These are phyloP conservation scores for Hortaea werneckii DNA, from an alignment of 2,329 filamentous ascomycete species.

Conservation along the genomic window DNA sequence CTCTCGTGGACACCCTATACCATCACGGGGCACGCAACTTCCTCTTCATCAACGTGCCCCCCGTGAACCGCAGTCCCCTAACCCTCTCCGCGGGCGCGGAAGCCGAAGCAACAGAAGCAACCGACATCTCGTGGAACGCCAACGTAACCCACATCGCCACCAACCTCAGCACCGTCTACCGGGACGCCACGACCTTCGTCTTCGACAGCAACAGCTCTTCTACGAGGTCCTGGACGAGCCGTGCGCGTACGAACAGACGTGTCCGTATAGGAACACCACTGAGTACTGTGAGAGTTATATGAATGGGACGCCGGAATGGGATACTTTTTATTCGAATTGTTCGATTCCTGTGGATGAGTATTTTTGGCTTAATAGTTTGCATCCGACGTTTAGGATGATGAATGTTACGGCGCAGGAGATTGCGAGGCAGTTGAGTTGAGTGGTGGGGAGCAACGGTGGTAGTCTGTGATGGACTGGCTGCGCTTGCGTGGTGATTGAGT, in stretches of 20 bases:
- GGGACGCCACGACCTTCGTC: constrained; percentile 40
- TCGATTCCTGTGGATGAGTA: constrained; percentile 50
- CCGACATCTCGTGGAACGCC: constrained; percentile 42
- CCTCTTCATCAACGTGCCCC: constrained; percentile 38
- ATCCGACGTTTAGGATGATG: constrained; percentile 55
- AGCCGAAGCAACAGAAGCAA: constrained; percentile 27
- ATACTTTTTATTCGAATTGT: constrained; percentile 37
- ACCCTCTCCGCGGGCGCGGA: constrained; percentile 5
- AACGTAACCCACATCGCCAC: constrained; percentile 33
- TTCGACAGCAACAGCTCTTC: constrained; percentile 47
- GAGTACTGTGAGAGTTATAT: constrained; percentile 45
- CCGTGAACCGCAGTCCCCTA: constrained; percentile 33
- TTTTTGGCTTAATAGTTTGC: constrained; percentile 54
- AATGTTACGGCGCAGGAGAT: constrained; percentile 47
- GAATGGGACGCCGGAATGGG: constrained; percentile 33
- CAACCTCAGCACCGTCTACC: constrained; percentile 28
- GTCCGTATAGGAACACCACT: constrained; percentile 45
- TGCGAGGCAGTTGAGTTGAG: constrained; percentile 19
- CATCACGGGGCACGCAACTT: constrained; percentile 39
- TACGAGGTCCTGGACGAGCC: constrained; percentile 44
- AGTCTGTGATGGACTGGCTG: background rate
- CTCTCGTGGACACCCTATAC: constrained; percentile 33
- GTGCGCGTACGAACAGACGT: constrained; percentile 39
- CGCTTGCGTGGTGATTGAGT: no score
- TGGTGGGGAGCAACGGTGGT: background rate